Evolutionary conservation across 108 stramenopile species (phyloP), one percentile per base, ranked within the genome.

Genomic region (Thalassiosira profunda): DNA sequence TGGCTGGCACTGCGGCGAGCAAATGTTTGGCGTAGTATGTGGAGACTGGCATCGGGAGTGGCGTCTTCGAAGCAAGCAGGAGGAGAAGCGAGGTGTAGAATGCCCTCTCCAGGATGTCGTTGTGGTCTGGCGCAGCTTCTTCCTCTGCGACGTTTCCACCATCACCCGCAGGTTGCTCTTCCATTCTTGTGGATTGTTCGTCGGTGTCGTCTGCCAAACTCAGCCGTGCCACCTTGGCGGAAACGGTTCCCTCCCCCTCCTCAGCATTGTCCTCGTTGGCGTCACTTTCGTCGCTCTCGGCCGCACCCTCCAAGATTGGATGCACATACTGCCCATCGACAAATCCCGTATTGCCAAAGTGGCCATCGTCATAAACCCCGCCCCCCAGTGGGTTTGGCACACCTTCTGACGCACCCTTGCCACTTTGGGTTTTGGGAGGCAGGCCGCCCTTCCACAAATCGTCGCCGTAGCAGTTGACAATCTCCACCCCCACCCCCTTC

Each of bases 311-410:
- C 5, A 53, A 11, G 30, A 89, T 55, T 1, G 85, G 74, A 52
- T 34, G 40, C 9, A 83, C 90, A 62, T 58, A 48, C 26, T 60
- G 67, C 29, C 90, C 93, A 37, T 87, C 76, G 15, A 67, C 12
- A 69, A 94, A 94, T 0, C 93, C 93, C 30, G 70, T 56, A 63
- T 94, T 94, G 2, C 93, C 93, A 70, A 80, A 94, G 47, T 87
- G 55, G 10, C 93, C 93, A 79, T 81, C 61, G 52, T 94, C 83
- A 49, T 75, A 91, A 8, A 33, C 34, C 2, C 65, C 66, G 25
- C 82, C 86, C 33, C 82, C 89, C 24, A 81, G 44, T 6, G 68
- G 69, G 67, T 80, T 86, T 4, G 23, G 1, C 5, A 55, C 49
- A 11, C 35, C 55, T 21, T 17, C 42, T 30, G 11, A 38, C 25